phyloP scores from a whole-genome alignment of 2,329 filamentous ascomycete species.

The Dactylellina sp. region DNA sequence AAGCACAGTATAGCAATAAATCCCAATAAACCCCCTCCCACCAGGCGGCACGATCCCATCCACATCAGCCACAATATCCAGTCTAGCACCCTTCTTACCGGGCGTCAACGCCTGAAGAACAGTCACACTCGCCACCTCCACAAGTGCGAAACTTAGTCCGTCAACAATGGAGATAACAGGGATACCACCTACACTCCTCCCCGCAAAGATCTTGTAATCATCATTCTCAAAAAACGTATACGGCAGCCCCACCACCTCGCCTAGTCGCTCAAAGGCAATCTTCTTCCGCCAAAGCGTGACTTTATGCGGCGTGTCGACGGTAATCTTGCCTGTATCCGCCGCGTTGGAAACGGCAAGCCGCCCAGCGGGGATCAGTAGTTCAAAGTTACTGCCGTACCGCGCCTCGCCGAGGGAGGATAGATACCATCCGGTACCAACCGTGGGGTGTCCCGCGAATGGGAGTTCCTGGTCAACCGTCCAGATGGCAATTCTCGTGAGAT shows the following conservation, averaged over 20 bases:
- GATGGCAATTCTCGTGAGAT: conserved; percentile 69
- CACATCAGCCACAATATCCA: conserved; percentile 35
- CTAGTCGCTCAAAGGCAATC: conserved; percentile 1
- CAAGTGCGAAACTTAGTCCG: conserved; percentile 79
- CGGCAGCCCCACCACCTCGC: conserved; percentile 23
- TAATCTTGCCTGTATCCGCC: conserved; percentile 57
- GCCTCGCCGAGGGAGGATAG: conserved; percentile 62
- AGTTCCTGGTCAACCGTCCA: conserved; percentile 70
- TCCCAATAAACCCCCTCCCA: conserved; percentile 65
- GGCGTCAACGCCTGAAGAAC: conserved; percentile 66
- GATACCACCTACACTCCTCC: conserved; percentile 63
- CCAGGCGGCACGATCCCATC: conserved; percentile 6
- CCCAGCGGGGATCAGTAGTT: conserved; percentile 67
- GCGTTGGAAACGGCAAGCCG: conserved; percentile 61
- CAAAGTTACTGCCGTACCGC: conserved; percentile 59
- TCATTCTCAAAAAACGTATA: conserved; percentile 13
- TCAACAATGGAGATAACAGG: conserved; percentile 74
- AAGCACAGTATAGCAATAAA: conserved; percentile 72
- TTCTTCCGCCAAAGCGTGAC: conserved; percentile 16
- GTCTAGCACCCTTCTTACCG: conserved; percentile 20
- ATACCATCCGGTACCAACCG: conserved; percentile 70
- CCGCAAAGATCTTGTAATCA: conserved; percentile 4
- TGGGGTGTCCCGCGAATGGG: conserved; percentile 74
- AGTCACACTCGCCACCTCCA: conserved; percentile 72
- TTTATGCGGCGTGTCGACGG: conserved; percentile 58